Evolutionary conservation across 805 yeast genomes (phyloP).

Genomic region (Saccharomycopsis fibuligera): DNA sequence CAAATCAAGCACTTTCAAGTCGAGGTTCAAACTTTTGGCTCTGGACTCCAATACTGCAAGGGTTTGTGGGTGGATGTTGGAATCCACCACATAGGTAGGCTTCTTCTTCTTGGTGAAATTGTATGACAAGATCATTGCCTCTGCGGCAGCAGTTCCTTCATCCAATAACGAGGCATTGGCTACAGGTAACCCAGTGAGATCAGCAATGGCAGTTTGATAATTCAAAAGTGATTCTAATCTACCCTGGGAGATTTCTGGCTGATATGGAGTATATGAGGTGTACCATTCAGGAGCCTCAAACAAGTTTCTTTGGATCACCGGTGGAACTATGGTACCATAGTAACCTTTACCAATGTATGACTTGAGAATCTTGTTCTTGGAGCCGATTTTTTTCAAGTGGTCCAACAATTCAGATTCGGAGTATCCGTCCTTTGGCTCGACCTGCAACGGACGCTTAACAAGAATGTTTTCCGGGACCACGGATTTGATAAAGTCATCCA

Average conservation of each 20-base stretch:
- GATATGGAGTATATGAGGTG: constrained; percentile 97
- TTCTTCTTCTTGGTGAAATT: constrained; percentile 63
- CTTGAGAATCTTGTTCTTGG: constrained; percentile 59
- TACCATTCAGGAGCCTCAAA: constrained; percentile 97
- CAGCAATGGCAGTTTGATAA: constrained; percentile 87
- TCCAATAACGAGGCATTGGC: constrained; percentile 93
- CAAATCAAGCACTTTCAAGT: constrained; percentile 53
- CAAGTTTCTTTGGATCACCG: constrained; percentile 87
- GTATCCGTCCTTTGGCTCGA: constrained; percentile 67
- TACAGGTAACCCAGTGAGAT: constrained; percentile 88
- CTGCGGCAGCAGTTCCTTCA: constrained; percentile 97
- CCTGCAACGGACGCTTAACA: constrained; percentile 55
- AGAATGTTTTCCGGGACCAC: constrained; percentile 78
- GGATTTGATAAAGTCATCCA: constrained; percentile 61
- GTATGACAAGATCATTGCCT: constrained; percentile 85
- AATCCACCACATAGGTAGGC: constrained; percentile 62
- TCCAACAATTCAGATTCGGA: constrained; percentile 76
- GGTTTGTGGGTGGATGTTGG: constrained; percentile 79
- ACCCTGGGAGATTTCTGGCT: constrained; percentile 97
- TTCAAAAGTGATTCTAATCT: constrained; percentile 84
- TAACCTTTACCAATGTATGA: constrained; percentile 92
- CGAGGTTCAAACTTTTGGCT: constrained; percentile 67
- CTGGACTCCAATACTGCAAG: constrained; percentile 71
- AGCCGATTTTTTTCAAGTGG: constrained; percentile 62
- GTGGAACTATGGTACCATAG: constrained; percentile 83